phyloP scores from a whole-genome alignment of 371 early-diverging fungal genomes.

The Mucor ambiguus region DNA sequence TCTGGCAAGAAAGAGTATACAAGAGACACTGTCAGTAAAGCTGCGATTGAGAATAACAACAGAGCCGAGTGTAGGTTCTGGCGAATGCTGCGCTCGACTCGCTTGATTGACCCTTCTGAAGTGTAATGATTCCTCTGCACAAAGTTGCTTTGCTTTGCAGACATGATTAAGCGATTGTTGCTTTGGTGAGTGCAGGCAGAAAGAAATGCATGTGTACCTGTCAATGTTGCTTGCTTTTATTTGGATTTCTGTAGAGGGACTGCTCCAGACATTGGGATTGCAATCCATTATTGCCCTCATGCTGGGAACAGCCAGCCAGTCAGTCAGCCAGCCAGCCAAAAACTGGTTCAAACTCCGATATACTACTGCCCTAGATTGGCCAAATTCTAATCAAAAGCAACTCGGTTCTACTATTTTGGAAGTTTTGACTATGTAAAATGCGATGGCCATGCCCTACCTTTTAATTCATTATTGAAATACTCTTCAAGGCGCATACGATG shows the following conservation, averaged over 20 bases:
- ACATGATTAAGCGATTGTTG: neutral
- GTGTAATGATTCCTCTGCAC: neutral
- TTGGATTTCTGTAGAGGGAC: too few relatives aligned
- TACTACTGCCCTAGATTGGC: too few relatives aligned
- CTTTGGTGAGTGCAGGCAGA: neutral
- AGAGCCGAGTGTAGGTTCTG: constrained; percentile 10
- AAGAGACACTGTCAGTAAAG: constrained; percentile 2
- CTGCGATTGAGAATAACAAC: neutral
- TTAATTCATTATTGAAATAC: too few relatives aligned
- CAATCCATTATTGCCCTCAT: neutral
- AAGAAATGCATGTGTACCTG: neutral
- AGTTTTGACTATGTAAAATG: too few relatives aligned
- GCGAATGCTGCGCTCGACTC: neutral
- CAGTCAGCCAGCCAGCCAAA: too few relatives aligned
- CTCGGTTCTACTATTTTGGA: too few relatives aligned
- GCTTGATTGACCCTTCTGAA: neutral
- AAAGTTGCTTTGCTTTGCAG: neutral
- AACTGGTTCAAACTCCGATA: too few relatives aligned
- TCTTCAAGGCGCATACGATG: too few relatives aligned
- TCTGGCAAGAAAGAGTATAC: constrained; percentile 16
- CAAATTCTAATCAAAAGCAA: too few relatives aligned
- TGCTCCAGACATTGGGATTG: neutral
- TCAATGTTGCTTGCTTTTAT: neutral
- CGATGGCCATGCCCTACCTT: too few relatives aligned
- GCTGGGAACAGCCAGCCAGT: too few relatives aligned